phyloP scores from a whole-genome alignment of 2,329 filamentous ascomycete species.

The Ophiostoma ulmi region DNA sequence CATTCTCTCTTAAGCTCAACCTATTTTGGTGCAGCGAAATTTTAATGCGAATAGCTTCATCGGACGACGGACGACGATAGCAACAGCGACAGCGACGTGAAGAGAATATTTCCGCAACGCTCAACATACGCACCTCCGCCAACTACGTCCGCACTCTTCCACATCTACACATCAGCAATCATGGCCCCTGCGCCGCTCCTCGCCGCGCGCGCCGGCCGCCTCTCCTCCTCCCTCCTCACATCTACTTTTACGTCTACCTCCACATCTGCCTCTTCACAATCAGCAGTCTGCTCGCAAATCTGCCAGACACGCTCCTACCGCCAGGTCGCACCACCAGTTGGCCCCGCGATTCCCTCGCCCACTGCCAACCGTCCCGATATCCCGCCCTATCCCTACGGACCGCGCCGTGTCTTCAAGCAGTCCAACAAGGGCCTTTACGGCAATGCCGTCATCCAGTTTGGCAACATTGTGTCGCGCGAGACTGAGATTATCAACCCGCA shows the following conservation, averaged over 20 bases:
- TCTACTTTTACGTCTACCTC: background rate
- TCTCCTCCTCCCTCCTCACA: constrained; percentile 11
- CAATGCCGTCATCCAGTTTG: constrained; percentile 64
- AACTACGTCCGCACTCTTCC: background rate
- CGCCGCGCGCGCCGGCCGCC: constrained; percentile 19
- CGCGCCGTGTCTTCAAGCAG: constrained; percentile 69
- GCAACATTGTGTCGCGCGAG: constrained; percentile 67
- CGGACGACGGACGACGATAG: background rate
- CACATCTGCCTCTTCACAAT: constrained; percentile 29
- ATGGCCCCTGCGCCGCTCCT: constrained; percentile 18
- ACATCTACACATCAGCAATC: background rate
- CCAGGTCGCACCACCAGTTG: constrained; percentile 28
- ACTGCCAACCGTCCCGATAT: constrained; percentile 41
- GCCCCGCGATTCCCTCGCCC: constrained; percentile 42
- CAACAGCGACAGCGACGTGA: background rate
- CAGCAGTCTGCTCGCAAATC: constrained; percentile 34
- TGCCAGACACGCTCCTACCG: constrained; percentile 29
- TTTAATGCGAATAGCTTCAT: constrained; percentile 18
- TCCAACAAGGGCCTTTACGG: constrained; percentile 72
- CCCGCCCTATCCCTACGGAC: constrained; percentile 68
- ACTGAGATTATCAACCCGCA: constrained; percentile 46
- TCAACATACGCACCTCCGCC: background rate
- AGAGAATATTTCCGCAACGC: background rate
- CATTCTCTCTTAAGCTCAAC: background rate
- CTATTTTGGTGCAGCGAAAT: constrained; percentile 19